These are phyloP conservation scores for Spongispora temasekensis DNA, from an alignment of 1,284 basidiomycete genomes.

Conservation along the genomic window DNA sequence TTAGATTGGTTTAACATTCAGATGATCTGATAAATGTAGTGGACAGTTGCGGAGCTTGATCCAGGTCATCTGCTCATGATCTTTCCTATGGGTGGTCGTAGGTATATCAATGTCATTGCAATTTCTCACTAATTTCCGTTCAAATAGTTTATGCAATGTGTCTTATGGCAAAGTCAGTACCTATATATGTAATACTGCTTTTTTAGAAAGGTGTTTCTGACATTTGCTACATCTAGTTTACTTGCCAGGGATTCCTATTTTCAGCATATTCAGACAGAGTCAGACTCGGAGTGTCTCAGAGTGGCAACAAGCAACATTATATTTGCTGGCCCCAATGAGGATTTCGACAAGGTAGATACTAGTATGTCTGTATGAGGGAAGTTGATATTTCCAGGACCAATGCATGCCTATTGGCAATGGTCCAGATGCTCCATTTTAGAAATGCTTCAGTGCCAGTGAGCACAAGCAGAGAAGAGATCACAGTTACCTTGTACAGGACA, in stretches of 20 bases:
- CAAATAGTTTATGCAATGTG: conserved; percentile 28
- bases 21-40: conserved; percentile 10
- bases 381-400: neutral
- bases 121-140: neutral
- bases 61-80: conserved; percentile 18
- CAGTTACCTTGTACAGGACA: too few species aligned
- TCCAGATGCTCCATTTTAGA: too few species aligned
- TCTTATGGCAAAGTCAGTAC: conserved; percentile 28
- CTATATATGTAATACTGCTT: neutral
- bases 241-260: conserved; percentile 32
- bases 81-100: conserved; percentile 27
- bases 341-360: conserved; percentile 10
- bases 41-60: conserved; percentile 18
- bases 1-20: neutral
- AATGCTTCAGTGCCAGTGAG: too few species aligned
- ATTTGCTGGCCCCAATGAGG: conserved; percentile 13
- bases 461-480: too few species aligned
- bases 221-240: conserved; percentile 9
- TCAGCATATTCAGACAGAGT: neutral
- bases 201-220: neutral
- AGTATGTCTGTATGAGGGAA: too few species aligned
- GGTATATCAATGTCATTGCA: conserved; percentile 1
- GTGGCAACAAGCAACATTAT: conserved; percentile 4
- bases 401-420: too few species aligned
- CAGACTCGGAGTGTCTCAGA: neutral